These are phyloP conservation scores for Mycena metata DNA, from an alignment of 768 basidiomycete genomes.

Conservation along the genomic window DNA sequence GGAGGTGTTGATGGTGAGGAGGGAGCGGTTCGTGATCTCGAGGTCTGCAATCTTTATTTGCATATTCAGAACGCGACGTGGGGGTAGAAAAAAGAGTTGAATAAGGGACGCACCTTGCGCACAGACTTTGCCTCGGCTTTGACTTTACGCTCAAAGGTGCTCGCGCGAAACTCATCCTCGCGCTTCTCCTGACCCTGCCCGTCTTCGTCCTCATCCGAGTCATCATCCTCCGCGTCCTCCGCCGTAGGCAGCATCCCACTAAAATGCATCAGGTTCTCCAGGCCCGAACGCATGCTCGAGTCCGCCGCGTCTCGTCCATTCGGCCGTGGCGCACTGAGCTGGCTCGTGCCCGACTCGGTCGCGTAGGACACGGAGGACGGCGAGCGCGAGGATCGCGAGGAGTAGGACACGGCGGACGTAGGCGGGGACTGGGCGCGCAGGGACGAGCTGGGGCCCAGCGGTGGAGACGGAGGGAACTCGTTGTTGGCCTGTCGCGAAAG, in stretches of 20 bases:
- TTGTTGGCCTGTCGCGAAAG: constrained; percentile 20
- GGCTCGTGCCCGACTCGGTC: constrained; percentile 55
- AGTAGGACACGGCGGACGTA: constrained; percentile 77
- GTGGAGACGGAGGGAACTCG: constrained; percentile 38
- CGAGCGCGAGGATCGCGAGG: constrained; percentile 81
- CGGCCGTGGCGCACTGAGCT: constrained; percentile 45
- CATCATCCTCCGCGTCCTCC: constrained; percentile 46
- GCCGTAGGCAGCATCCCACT: constrained; percentile 46
- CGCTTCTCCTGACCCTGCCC: constrained; percentile 46
- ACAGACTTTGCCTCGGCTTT: constrained; percentile 84
- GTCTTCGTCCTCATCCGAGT: constrained; percentile 50
- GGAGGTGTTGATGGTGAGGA: constrained; percentile 86
- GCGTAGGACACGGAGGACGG: constrained; percentile 61
- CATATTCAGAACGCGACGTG: background rate
- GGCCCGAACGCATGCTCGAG: constrained; percentile 50
- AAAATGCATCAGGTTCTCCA: constrained; percentile 59
- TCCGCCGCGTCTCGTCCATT: constrained; percentile 32
- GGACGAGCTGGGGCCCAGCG: constrained; percentile 44
- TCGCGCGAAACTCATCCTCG: constrained; percentile 48
- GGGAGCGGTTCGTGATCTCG: constrained; percentile 90
- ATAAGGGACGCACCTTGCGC: constrained; percentile 73
- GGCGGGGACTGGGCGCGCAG: constrained; percentile 62
- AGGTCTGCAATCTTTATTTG: constrained; percentile 84
- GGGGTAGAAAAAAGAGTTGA: background rate
- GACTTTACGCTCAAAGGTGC: constrained; percentile 57